Conservation (phyloP, 768 basidiomycete genomes). For the Leccinum uliginosum region DNA sequence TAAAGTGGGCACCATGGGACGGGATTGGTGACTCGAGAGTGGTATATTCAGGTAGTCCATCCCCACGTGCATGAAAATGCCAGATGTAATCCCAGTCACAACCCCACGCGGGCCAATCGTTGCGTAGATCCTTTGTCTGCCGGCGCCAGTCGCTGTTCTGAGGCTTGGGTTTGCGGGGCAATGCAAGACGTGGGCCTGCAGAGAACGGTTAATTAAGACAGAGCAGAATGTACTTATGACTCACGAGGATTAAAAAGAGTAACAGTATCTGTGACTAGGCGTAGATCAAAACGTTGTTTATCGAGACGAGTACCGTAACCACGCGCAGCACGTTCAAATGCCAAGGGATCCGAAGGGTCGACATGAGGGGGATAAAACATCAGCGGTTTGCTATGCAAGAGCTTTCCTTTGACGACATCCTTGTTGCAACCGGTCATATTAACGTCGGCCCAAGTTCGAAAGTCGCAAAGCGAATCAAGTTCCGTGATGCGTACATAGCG, state of each 20-base stretch:
- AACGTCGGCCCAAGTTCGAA: background rate
- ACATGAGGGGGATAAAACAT: constrained; percentile 1
- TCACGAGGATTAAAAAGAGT: background rate
- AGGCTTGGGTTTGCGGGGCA: background rate
- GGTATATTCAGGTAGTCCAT: background rate
- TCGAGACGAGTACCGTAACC: background rate
- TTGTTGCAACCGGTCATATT: background rate
- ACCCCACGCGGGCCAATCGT: background rate
- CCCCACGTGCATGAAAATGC: background rate
- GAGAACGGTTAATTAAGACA: background rate
- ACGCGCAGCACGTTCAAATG: background rate
- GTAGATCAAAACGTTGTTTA: background rate
- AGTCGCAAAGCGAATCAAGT: background rate
- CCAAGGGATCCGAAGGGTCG: background rate
- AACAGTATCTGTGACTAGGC: background rate
- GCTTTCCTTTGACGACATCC: background rate
- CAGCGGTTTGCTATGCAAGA: background rate
- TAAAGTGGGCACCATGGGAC: background rate
- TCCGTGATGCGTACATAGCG: background rate
- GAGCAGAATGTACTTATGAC: background rate
- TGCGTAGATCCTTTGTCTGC: background rate
- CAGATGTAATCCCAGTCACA: background rate
- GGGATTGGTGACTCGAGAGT: background rate
- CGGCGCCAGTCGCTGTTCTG: background rate
- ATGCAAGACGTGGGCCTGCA: background rate